phyloP scores from a whole-genome alignment of 805 yeast species.

The Pichia membranifaciens region DNA sequence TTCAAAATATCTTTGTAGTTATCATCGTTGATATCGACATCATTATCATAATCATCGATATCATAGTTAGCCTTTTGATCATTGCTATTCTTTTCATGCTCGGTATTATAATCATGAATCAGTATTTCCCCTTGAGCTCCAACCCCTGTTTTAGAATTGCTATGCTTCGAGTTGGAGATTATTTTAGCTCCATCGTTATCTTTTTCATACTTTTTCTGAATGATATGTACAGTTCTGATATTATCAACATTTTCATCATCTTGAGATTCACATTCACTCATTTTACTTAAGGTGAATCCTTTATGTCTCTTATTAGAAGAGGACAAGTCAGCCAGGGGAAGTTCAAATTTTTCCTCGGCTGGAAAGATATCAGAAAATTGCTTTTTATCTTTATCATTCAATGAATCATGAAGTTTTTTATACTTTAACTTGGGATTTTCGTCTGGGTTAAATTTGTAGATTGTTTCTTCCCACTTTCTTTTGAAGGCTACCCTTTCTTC shows the following conservation, averaged over 20 bases:
- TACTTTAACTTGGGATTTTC: constrained; percentile 8
- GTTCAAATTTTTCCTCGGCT: too few relatives aligned
- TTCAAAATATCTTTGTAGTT: background rate
- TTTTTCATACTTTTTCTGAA: too few relatives aligned
- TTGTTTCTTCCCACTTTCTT: constrained; percentile 19
- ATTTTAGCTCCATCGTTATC: too few relatives aligned
- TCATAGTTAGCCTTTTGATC: background rate
- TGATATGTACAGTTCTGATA: too few relatives aligned
- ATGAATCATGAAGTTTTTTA: constrained; percentile 2
- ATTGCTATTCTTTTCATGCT: background rate
- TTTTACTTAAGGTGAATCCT: background rate
- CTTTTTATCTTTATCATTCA: constrained; percentile 4
- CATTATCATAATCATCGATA: background rate
- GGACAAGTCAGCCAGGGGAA: background rate
- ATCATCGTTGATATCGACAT: background rate
- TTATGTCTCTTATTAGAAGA: constrained; percentile 3
- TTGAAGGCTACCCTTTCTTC: constrained; percentile 22
- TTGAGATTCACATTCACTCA: too few relatives aligned
- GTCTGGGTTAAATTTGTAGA: constrained; percentile 11
- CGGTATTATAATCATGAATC: background rate
- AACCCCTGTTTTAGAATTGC: too few relatives aligned
- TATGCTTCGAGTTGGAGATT: too few relatives aligned
- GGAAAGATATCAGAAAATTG: background rate
- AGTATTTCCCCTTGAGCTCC: too few relatives aligned
- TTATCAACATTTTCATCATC: too few relatives aligned